These are phyloP conservation scores for Pythium oligandrum DNA, from an alignment of 352 stramenopile genomes.

Conservation along the genomic window DNA sequence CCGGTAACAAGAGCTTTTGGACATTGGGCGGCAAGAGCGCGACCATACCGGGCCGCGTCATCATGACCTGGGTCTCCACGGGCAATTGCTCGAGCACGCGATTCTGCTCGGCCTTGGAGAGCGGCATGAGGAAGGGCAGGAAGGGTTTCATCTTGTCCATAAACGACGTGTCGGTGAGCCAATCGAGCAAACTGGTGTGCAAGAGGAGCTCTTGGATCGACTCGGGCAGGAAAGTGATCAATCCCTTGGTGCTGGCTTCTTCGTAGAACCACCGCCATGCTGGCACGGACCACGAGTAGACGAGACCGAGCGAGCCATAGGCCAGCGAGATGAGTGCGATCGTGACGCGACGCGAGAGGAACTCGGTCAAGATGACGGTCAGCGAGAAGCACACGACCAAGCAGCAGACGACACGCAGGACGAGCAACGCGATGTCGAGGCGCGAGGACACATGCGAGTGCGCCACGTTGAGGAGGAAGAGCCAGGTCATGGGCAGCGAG, in stretches of 20 bases:
- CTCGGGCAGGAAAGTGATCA: constrained; percentile 58
- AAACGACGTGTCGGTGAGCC: constrained; percentile 74
- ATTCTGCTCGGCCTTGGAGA: constrained; percentile 64
- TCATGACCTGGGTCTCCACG: constrained; percentile 56
- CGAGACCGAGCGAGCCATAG: constrained; percentile 55
- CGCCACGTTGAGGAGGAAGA: constrained; percentile 62
- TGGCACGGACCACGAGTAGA: constrained; percentile 78
- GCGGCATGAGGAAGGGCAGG: constrained; percentile 71
- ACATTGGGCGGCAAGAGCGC: constrained; percentile 40
- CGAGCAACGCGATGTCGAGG: constrained; percentile 47
- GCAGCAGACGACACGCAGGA: constrained; percentile 61
- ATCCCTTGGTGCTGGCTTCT: constrained; percentile 41
- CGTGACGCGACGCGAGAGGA: constrained; percentile 68
- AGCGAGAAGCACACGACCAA: constrained; percentile 57
- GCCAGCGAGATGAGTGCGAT: constrained; percentile 57
- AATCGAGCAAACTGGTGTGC: constrained; percentile 72
- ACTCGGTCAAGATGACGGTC: constrained; percentile 74
- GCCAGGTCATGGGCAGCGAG: constrained; percentile 50
- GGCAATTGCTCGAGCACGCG: constrained; percentile 65
- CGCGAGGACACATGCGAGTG: constrained; percentile 46
- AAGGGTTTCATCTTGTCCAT: constrained; percentile 65
- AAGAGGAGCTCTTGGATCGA: constrained; percentile 60
- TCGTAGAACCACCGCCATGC: constrained; percentile 77
- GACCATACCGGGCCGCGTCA: constrained; percentile 68
- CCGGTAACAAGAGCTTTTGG: constrained; percentile 44